Percentiles rank a stretch among this genome's conserved stretches.
These are phyloP conservation scores for Diaporthe amygdali DNA, from an alignment of 2,329 filamentous ascomycete species.

Conservation along the genomic window DNA sequence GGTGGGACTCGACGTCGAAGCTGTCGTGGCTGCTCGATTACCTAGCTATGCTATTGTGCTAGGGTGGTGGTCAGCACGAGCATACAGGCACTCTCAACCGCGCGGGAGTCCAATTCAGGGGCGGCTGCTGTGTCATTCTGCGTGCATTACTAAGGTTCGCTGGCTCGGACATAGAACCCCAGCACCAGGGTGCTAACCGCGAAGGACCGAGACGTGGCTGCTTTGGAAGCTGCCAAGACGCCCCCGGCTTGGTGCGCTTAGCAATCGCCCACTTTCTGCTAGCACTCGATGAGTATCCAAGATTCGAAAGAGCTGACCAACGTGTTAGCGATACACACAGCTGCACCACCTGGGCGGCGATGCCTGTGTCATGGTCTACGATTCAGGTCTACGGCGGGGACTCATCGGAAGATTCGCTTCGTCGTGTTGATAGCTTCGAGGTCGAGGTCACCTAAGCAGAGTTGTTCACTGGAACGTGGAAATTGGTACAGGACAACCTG, in stretches of 20 bases:
- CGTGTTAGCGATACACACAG: too few relatives aligned
- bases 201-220: neutral
- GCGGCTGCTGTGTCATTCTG: neutral
- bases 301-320: neutral
- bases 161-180: neutral
- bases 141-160: neutral
- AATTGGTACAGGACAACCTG: neutral
- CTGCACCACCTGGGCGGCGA: too few relatives aligned
- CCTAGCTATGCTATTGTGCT: neutral
- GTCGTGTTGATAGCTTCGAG: neutral
- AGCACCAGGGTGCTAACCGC: neutral
- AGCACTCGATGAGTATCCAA: neutral
- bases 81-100: neutral
- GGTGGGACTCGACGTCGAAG: neutral
- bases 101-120: neutral
- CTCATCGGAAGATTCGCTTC: neutral
- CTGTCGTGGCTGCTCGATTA: neutral
- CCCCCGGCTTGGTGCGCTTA: neutral
- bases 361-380: neutral
- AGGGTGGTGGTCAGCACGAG: neutral
- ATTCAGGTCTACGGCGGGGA: neutral
- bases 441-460: neutral
- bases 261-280: neutral
- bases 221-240: neutral
- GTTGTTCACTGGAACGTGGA: neutral